Percentiles rank a stretch among this genome's conserved stretches.
phyloP scores from a whole-genome alignment of 805 yeast species.

The Candida qinlingensis region DNA sequence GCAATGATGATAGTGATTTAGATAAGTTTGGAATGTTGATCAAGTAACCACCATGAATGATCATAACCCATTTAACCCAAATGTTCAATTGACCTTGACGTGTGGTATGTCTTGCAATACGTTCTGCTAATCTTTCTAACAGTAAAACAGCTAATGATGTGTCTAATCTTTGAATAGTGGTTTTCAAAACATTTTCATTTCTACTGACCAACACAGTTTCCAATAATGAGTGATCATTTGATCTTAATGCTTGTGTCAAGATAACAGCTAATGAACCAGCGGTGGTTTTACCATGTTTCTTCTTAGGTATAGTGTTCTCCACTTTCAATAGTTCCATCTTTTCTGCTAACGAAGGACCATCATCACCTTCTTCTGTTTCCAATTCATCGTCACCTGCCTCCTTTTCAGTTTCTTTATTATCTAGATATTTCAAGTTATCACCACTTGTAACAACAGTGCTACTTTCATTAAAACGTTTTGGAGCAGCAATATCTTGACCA shows the following conservation, averaged over 20 bases:
- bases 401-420: slow-evolving; percentile 37
- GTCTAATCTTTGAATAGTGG: slow-evolving; percentile 51
- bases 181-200: slow-evolving; percentile 46
- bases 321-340: slow-evolving; percentile 34
- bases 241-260: slow-evolving; percentile 81
- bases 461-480: slow-evolving; percentile 55
- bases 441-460: slow-evolving; percentile 61
- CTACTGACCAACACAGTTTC: slow-evolving; percentile 69
- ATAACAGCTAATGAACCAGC: slow-evolving; percentile 79
- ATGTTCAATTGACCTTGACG: slow-evolving; percentile 46
- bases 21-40: slow-evolving; percentile 41
- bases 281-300: slow-evolving; percentile 44
- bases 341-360: slow-evolving; percentile 51
- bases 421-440: slow-evolving; percentile 52
- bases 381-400: slow-evolving; percentile 25
- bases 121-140: slow-evolving; percentile 56
- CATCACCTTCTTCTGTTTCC: slow-evolving; percentile 35
- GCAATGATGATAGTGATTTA: slow-evolving; percentile 55
- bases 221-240: slow-evolving; percentile 79
- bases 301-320: slow-evolving; percentile 23
- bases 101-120: slow-evolving; percentile 52
- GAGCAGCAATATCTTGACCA: slow-evolving; percentile 44
- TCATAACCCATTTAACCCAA: slow-evolving; percentile 87
- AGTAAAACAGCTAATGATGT: slow-evolving; percentile 48
- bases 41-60: slow-evolving; percentile 73